Conservation (phyloP, 2,329 filamentous ascomycete species). For the Whalleya microplaca region DNA sequence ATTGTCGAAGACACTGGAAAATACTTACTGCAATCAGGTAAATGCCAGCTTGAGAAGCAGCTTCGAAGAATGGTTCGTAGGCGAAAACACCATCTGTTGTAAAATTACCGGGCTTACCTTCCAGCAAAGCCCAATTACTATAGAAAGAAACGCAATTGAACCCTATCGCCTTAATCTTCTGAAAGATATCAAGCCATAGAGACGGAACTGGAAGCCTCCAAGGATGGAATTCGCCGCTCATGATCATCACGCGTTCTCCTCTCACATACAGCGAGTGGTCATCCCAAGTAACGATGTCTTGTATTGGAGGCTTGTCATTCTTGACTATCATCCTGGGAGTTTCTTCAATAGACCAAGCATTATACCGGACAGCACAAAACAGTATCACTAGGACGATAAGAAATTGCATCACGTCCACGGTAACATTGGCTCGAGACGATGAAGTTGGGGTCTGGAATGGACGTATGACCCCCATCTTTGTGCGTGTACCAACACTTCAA, state of each 20-base stretch:
- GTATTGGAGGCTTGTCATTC: constrained; percentile 1
- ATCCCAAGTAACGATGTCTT: constrained; percentile 62
- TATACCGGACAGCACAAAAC: constrained; percentile 5
- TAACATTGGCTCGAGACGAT: background rate
- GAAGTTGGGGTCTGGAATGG: background rate
- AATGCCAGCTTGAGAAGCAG: constrained; percentile 72
- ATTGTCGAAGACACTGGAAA: background rate
- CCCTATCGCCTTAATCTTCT: constrained; percentile 81
- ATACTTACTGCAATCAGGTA: constrained; percentile 63
- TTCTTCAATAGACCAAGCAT: constrained; percentile 1
- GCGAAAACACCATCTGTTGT: constrained; percentile 72
- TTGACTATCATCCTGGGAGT: background rate
- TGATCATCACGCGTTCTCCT: constrained; percentile 68
- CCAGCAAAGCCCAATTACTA: constrained; percentile 75
- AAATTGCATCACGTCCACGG: background rate
- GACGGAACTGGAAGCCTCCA: constrained; percentile 52
- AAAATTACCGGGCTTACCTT: constrained; percentile 73
- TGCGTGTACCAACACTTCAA: background rate
- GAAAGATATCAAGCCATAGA: constrained; percentile 71
- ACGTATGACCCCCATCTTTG: constrained; percentile 2
- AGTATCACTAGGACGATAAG: constrained; percentile 1
- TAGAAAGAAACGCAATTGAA: constrained; percentile 84
- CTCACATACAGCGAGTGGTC: constrained; percentile 66
- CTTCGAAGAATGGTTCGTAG: constrained; percentile 75
- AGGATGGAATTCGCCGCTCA: constrained; percentile 71